A percentile compares a stretch with the other conserved stretches of the same genome.
phyloP scores from a whole-genome alignment of 1,139 yeast genomes.

The Kluyveromyces sp. region DNA sequence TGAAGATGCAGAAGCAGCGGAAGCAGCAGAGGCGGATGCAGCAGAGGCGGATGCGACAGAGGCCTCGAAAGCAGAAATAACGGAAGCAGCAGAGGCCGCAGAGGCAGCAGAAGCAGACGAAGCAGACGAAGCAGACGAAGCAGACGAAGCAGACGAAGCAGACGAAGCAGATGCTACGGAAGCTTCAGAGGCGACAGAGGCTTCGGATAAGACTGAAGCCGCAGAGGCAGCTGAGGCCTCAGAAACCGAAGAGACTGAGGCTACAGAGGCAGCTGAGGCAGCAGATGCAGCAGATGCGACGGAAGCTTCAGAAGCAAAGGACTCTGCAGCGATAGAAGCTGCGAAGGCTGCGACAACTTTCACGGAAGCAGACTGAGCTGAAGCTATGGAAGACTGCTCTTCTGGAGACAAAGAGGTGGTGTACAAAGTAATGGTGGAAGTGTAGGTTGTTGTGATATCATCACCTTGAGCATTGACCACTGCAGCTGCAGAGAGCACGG shows the following conservation, averaged over 20 bases:
- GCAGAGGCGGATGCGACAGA: too few relatives aligned
- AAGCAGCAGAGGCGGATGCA: conserved; percentile 13
- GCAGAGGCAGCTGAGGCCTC: conserved; percentile 11
- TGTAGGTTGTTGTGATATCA: conserved; percentile 10
- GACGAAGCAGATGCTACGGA: conserved; percentile 12
- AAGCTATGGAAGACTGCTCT: conserved; percentile 8
- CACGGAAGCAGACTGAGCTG: background rate
- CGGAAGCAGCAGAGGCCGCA: conserved; percentile 9
- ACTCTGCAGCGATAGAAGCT: conserved; percentile 5
- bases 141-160: conserved; percentile 16
- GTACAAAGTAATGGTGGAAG: conserved; percentile 10
- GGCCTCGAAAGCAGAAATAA: conserved; percentile 11
- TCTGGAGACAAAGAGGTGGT: conserved; percentile 10
- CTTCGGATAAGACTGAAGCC: conserved; percentile 9
- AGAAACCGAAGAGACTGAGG: conserved; percentile 11
- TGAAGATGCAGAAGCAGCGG: conserved; percentile 4
- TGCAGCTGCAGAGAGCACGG: conserved; percentile 5
- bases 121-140: conserved; percentile 9
- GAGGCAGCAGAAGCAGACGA: conserved; percentile 7
- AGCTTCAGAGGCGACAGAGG: conserved; percentile 10
- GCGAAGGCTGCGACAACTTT: conserved; percentile 14
- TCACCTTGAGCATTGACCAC: conserved; percentile 2
- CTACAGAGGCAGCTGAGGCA: conserved; percentile 17
- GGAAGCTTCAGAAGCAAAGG: conserved; percentile 9
- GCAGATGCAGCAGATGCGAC: conserved; percentile 16